Base-by-base conservation (phyloP, 2,329 filamentous ascomycete genomes). In the Coniochaeta prunicola region DNA sequence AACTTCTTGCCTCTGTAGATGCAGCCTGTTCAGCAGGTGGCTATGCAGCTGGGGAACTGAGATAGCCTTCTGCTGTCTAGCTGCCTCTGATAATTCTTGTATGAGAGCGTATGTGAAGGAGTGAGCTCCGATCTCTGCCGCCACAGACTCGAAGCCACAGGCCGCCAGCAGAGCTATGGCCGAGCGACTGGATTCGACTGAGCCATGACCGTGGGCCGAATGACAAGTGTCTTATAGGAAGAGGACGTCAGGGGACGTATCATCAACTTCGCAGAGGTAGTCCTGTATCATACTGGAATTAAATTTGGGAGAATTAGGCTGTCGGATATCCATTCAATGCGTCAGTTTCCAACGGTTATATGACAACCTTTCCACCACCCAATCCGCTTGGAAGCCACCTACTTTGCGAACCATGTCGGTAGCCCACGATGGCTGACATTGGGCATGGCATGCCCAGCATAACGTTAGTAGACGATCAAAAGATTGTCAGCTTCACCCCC, bases 71-170 rank as follows among this genome's bases (percentile, higher is more conserved):
- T 58, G 40, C 2, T 60, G 62, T 26, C 60, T 56, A 1, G 60
- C 60, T 15, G 63, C 63, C 9, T 60, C 58, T 2, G 63, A 59
- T n/a, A 64, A 61, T 36, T 63, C 61, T 30, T 64, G 60, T 5
- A 63, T 42, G 1, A 64, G 53, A 0, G 63, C 58, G 12, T 50
- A 26, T 1, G 63, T 63, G 56, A 64, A 64, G 0, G 58, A 59
- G 10, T 60, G 50, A 9, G n/a, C 8, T 58, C 63, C 36, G 53
- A 58, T 53, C 61, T 61, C 21, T 0, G 77, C 74, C 0, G 81
- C 80, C 1, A 83, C 66, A 8, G 85, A 69, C 2, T 81, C 83
- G 26, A 85, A 69, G 0, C 73, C 79, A 60, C 83, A 84, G 0
- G 82, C 63, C 36, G 63, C 60, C 8, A 64, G 81, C 2, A 85